These are phyloP conservation scores for Oryza meridionalis DNA, from an alignment of 176 grass and related monocot genomes.

Conservation along the genomic window DNA sequence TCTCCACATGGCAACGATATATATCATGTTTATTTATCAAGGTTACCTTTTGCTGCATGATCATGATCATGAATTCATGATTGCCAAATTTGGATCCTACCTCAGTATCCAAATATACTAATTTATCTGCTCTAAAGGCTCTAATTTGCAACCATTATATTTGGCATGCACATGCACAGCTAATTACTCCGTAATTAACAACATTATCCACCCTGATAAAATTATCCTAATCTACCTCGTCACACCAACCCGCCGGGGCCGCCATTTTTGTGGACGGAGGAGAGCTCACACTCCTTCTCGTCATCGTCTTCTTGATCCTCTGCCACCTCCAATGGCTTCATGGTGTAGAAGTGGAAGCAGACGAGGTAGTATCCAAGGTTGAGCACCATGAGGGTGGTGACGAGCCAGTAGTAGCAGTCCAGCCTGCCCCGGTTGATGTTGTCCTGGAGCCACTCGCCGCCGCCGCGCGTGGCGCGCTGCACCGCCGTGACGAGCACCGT, in stretches of 20 bases:
- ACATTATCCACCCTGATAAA: not conserved
- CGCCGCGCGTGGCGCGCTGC: constrained; percentile 55
- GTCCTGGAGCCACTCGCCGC: constrained; percentile 83
- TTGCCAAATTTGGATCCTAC: constrained; percentile 22
- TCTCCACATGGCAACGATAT: not conserved
- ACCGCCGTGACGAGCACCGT: constrained; percentile 73
- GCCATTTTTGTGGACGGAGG: constrained; percentile 33
- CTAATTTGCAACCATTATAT: not conserved
- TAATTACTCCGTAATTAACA: not conserved
- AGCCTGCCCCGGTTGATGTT: constrained; percentile 80
- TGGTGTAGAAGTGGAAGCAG: constrained; percentile 71
- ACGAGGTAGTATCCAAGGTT: constrained; percentile 63
- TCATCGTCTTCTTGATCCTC: not conserved
- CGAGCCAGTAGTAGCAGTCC: constrained; percentile 81
- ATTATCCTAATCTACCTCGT: not conserved
- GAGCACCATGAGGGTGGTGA: constrained; percentile 62
- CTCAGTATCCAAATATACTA: not conserved
- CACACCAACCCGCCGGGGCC: not conserved
- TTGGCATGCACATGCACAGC: constrained; percentile 6
- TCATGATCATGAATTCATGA: constrained; percentile 22
- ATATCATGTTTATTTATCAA: not conserved
- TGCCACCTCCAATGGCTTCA: constrained; percentile 57
- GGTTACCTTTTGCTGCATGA: not conserved
- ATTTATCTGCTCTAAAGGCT: not conserved
- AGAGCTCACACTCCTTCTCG: constrained; percentile 33